phyloP scores from a whole-genome alignment of 2,329 filamentous ascomycete genomes.

The Domatiomyces catenatus region DNA sequence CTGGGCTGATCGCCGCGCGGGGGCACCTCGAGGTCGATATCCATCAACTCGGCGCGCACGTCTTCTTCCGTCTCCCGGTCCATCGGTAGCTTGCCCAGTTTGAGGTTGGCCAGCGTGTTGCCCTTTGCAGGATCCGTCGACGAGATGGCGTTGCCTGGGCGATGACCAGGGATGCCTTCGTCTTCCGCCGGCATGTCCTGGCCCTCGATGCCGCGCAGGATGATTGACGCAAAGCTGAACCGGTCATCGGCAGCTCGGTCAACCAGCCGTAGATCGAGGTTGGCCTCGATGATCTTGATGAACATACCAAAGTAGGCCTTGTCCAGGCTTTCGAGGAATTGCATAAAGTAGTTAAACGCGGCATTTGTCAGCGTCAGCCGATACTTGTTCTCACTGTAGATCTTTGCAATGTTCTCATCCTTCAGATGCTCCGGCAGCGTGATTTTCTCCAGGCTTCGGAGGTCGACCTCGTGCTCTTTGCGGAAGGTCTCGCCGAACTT shows the following conservation, averaged over 20 bases:
- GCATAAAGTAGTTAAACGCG: constrained; percentile 66
- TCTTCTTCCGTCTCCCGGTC: constrained; percentile 71
- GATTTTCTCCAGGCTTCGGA: constrained; percentile 59
- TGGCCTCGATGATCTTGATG: constrained; percentile 52
- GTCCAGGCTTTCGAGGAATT: constrained; percentile 76
- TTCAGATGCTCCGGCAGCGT: constrained; percentile 62
- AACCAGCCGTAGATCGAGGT: constrained; percentile 43
- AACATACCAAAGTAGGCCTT: constrained; percentile 67
- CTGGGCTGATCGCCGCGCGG: constrained; percentile 55
- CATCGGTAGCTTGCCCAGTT: constrained; percentile 68
- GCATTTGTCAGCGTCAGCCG: constrained; percentile 76
- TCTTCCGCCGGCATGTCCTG: constrained; percentile 49
- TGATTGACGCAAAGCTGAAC: constrained; percentile 43
- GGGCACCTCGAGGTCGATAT: constrained; percentile 65
- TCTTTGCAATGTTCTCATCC: constrained; percentile 59
- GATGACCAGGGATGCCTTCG: constrained; percentile 53
- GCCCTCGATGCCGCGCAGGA: constrained; percentile 38
- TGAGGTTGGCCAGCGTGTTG: constrained; percentile 46
- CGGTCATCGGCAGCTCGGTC: constrained; percentile 44
- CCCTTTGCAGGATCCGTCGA: constrained; percentile 41
- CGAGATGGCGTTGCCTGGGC: constrained; percentile 47
- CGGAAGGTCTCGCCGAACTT: constrained; percentile 64
- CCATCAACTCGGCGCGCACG: constrained; percentile 70
- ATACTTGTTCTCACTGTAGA: constrained; percentile 79
- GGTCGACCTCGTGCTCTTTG: constrained; percentile 61